Evolutionary conservation across 108 stramenopile species (phyloP).

Genomic region (Discostella stelligeroides): DNA sequence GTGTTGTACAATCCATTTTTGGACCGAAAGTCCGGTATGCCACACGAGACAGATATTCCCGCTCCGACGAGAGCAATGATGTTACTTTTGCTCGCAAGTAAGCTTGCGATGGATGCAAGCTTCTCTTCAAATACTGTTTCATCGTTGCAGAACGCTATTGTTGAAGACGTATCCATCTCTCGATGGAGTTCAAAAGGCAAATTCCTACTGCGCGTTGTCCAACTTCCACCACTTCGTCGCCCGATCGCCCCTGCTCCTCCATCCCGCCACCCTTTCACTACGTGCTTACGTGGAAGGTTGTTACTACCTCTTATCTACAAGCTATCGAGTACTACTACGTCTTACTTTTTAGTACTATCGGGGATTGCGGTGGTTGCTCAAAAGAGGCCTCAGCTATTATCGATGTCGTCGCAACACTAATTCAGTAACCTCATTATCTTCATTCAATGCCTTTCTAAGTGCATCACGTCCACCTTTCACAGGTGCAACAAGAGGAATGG

Average conservation of each 20-base stretch:
- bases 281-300: too few species aligned
- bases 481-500: constrained; percentile 42
- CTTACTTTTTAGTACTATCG: too few species aligned
- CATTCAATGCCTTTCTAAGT: constrained; percentile 31
- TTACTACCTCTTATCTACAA: too few species aligned
- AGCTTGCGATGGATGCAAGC: constrained; percentile 16
- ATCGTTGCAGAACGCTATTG: not conserved
- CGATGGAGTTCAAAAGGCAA: too few species aligned
- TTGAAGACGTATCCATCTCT: too few species aligned
- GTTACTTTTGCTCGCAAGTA: constrained; percentile 58
- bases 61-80: constrained; percentile 82
- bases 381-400: too few species aligned
- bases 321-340: too few species aligned
- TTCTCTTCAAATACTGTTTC: constrained; percentile 26
- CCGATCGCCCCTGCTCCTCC: too few species aligned
- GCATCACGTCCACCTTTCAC: constrained; percentile 30
- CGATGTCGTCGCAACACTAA: constrained; percentile 31
- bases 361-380: too few species aligned
- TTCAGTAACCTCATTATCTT: constrained; percentile 32
- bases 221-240: too few species aligned
- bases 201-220: too few species aligned
- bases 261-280: too few species aligned
- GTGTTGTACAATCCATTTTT: constrained; percentile 71
- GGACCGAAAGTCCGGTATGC: constrained; percentile 89
- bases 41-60: constrained; percentile 78